phyloP scores from a whole-genome alignment of 2,329 filamentous ascomycete species.

The Xylaria sp. region DNA sequence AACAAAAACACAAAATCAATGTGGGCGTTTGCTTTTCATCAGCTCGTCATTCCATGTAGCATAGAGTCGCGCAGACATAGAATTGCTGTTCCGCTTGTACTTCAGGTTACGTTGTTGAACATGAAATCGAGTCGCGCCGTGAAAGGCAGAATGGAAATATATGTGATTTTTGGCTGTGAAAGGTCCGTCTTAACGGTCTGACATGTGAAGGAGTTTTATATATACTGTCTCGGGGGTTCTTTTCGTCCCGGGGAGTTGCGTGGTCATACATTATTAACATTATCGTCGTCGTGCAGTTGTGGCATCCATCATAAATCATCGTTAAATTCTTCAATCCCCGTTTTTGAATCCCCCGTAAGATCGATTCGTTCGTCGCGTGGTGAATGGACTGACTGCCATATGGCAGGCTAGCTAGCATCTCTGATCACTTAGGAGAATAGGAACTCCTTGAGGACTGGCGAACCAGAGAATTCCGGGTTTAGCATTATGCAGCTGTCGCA shows the following conservation, averaged over 20 bases:
- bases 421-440: conserved; percentile 55
- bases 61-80: conserved; percentile 2
- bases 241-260: conserved; percentile 8
- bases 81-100: neutral
- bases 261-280: conserved; percentile 27
- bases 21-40: conserved; percentile 1
- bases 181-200: neutral
- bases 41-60: conserved; percentile 4
- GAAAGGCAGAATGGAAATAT: neutral
- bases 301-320: conserved; percentile 14
- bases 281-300: conserved; percentile 20
- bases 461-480: conserved; percentile 89
- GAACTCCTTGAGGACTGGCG: conserved; percentile 87
- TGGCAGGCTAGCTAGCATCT: neutral
- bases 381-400: neutral
- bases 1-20: conserved; percentile 10
- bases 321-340: neutral
- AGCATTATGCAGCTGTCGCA: conserved; percentile 71
- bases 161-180: neutral
- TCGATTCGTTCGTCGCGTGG: neutral
- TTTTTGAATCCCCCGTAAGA: neutral
- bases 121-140: neutral
- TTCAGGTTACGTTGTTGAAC: neutral
- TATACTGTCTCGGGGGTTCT: neutral
- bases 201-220: neutral